A percentile compares a stretch with the other conserved stretches of the same genome.
phyloP scores from a whole-genome alignment of 345 rosid species.

The Eucalyptus pauciflora region DNA sequence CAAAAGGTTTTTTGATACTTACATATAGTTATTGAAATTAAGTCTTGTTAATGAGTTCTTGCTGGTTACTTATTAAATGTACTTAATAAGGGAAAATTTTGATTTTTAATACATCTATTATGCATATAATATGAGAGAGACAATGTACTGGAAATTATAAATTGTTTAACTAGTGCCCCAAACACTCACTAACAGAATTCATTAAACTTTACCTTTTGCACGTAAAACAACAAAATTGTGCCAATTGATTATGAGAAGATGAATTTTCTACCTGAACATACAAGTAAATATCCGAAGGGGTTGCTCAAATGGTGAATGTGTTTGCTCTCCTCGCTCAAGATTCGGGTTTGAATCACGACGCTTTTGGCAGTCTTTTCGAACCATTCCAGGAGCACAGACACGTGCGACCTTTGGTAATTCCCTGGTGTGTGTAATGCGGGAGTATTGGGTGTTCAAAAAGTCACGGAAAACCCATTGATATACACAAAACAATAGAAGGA shows the following conservation, averaged over 20 bases:
- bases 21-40: neutral
- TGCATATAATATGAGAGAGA: neutral
- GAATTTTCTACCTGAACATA: neutral
- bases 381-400: neutral
- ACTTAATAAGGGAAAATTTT: neutral
- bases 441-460: neutral
- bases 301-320: neutral
- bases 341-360: neutral
- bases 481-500: neutral
- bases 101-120: neutral
- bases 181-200: neutral
- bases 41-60: neutral
- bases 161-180: neutral
- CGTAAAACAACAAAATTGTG: neutral
- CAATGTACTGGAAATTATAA: neutral
- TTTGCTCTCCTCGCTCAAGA: neutral
- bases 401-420: neutral
- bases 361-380: neutral
- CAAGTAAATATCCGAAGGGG: neutral
- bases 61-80: neutral
- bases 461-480: neutral
- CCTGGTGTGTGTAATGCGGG: neutral
- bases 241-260: neutral
- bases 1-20: neutral
- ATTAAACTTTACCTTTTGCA: neutral